Conservation (phyloP, 1,284 basidiomycete genomes). For the Cryptococcus jaspeensis region DNA sequence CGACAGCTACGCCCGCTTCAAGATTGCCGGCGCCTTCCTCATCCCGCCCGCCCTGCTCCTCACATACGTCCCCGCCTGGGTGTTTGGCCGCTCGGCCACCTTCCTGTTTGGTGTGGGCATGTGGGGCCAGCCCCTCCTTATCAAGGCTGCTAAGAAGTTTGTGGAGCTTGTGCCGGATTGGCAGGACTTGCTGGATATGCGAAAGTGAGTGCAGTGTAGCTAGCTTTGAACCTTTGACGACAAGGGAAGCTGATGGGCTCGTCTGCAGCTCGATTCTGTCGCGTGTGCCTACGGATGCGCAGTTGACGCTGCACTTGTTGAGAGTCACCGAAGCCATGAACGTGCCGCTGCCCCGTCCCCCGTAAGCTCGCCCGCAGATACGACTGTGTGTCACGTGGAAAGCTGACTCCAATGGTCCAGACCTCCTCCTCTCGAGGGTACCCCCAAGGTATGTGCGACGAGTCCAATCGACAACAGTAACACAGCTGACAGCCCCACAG, state of each 20-base stretch:
- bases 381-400: not conserved
- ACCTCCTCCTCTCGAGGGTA: conserved; percentile 41
- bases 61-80: conserved; percentile 52
- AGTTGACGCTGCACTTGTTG: conserved; percentile 58
- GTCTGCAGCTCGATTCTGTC: conserved; percentile 53
- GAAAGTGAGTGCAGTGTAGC: conserved; percentile 54
- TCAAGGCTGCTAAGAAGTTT: conserved; percentile 50
- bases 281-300: conserved; percentile 60
- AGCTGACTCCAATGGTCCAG: conserved; percentile 7
- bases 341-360: conserved; percentile 47
- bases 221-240: not conserved
- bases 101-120: conserved; percentile 56
- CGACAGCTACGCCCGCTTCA: conserved; percentile 47
- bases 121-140: conserved; percentile 58
- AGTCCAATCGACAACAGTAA: not conserved
- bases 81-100: conserved; percentile 53
- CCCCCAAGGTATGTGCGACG: conserved; percentile 35
- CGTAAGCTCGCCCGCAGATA: conserved; percentile 22
- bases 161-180: conserved; percentile 56
- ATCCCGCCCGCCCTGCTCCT: conserved; percentile 49
- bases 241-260: not conserved
- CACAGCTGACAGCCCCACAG: conserved; percentile 12
- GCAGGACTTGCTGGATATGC: conserved; percentile 52
- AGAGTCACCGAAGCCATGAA: conserved; percentile 54
- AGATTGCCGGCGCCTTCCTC: conserved; percentile 50